phyloP scores from a whole-genome alignment of 352 stramenopile genomes.

The Pseudoperonospora humuli region DNA sequence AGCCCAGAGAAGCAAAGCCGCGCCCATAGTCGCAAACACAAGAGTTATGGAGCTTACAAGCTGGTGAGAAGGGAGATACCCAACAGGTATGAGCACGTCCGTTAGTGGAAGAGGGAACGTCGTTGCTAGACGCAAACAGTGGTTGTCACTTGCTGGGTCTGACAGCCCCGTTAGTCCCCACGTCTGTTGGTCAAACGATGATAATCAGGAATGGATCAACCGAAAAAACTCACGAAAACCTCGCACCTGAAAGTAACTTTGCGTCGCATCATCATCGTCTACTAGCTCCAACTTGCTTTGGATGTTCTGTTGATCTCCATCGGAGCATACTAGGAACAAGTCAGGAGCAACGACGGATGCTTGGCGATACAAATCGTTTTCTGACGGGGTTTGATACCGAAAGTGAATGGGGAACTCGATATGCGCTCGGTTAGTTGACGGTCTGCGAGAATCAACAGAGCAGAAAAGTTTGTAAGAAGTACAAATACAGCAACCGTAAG shows the following conservation, averaged over 20 bases:
- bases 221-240: neutral
- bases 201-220: conserved; percentile 1
- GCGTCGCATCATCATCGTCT: conserved; percentile 5
- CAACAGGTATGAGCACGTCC: conserved; percentile 30
- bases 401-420: conserved; percentile 54
- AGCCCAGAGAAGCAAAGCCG: conserved; percentile 33
- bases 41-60: conserved; percentile 45
- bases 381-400: conserved; percentile 48
- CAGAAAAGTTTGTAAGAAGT: neutral
- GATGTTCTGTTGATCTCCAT: neutral
- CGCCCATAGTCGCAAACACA: conserved; percentile 28
- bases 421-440: conserved; percentile 9
- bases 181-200: conserved; percentile 5
- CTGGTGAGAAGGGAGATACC: conserved; percentile 29
- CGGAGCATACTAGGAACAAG: conserved; percentile 30
- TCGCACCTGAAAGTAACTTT: conserved; percentile 16
- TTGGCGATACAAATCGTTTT: conserved; percentile 26
- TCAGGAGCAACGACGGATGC: conserved; percentile 39
- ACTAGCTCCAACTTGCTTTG: neutral
- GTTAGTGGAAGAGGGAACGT: conserved; percentile 13
- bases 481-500: neutral
- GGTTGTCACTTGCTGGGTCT: neutral
- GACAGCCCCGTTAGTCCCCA: conserved; percentile 7
- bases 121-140: conserved; percentile 26
- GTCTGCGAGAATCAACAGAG: conserved; percentile 5